These are phyloP conservation scores for Teunomyces lycoperdinae DNA, from an alignment of 805 yeast species.

Conservation along the genomic window DNA sequence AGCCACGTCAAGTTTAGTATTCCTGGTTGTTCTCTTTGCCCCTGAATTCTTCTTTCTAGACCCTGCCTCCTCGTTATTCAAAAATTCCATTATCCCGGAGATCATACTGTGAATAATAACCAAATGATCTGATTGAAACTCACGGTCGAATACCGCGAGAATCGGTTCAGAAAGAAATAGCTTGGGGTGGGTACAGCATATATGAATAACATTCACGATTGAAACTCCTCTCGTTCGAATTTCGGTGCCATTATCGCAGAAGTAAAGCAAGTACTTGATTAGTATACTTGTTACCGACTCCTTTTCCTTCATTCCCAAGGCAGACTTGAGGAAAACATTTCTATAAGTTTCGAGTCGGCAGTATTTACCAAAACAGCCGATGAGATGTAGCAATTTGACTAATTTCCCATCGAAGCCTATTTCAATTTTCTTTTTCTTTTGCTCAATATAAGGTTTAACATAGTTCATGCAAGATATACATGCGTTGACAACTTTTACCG, in stretches of 20 bases:
- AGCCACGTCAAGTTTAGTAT: conserved; percentile 39
- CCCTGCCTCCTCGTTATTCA: conserved; percentile 53
- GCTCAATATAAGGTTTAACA: conserved; percentile 45
- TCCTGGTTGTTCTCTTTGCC: conserved; percentile 33
- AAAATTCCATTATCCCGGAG: conserved; percentile 56
- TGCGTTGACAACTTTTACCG: conserved; percentile 54
- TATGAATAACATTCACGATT: conserved; percentile 51
- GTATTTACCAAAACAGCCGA: conserved; percentile 70
- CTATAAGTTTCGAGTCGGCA: conserved; percentile 57
- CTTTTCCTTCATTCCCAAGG: conserved; percentile 42
- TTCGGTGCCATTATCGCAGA: conserved; percentile 39
- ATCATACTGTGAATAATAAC: conserved; percentile 51
- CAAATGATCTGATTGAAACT: conserved; percentile 36
- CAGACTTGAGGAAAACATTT: conserved; percentile 35
- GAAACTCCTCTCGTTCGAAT: conserved; percentile 47
- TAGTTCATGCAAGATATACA: conserved; percentile 58
- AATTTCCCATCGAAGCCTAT: conserved; percentile 20
- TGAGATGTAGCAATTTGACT: conserved; percentile 54
- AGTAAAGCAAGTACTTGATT: conserved; percentile 54
- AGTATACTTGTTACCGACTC: conserved; percentile 60
- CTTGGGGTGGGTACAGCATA: conserved; percentile 64
- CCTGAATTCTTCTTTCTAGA: conserved; percentile 40
- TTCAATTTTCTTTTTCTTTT: conserved; percentile 11
- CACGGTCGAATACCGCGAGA: conserved; percentile 49
- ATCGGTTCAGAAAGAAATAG: conserved; percentile 60